Evolutionary conservation across 1,284 basidiomycete species (phyloP).

Genomic region (Volvariella surrecta): DNA sequence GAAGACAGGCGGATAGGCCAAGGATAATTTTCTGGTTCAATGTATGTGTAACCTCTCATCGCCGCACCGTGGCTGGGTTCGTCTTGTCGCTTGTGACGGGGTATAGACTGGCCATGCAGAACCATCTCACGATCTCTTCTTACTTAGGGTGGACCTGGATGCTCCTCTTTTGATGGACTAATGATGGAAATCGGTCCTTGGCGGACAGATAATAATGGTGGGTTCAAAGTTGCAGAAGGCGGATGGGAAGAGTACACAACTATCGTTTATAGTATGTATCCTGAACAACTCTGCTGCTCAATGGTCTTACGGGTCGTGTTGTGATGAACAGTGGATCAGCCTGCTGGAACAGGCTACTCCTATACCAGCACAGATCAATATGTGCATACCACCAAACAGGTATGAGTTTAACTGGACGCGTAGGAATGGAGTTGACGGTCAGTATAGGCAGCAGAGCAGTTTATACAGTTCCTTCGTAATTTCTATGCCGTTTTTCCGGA

Average conservation of each 20-base stretch:
- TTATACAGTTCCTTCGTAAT: conserved; percentile 79
- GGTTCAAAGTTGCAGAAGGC: conserved; percentile 73
- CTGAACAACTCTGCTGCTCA: conserved; percentile 2
- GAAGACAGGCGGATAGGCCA: conserved; percentile 81
- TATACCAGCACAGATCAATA: conserved; percentile 84
- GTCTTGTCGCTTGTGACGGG: too few species aligned
- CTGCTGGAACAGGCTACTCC: conserved; percentile 92
- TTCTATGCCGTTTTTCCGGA: conserved; percentile 93
- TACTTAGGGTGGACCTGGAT: conserved; percentile 86
- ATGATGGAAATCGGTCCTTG: conserved; percentile 99
- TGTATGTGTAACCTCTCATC: conserved; percentile 34
- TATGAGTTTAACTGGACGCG: conserved; percentile 17
- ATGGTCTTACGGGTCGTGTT: conserved; percentile 5
- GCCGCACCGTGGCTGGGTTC: too few species aligned
- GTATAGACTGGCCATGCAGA: too few species aligned
- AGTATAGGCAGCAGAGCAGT: conserved; percentile 68
- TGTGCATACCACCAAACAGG: conserved; percentile 72
- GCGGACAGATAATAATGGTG: conserved; percentile 73
- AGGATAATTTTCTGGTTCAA: conserved; percentile 96
- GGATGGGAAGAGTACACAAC: conserved; percentile 99
- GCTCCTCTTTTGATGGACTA: conserved; percentile 93
- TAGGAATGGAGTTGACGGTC: conserved; percentile 4
- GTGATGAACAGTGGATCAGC: conserved; percentile 98
- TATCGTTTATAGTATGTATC: conserved; percentile 76
- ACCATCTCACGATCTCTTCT: too few species aligned